Evolutionary conservation across 257 asterid genomes (phyloP), one percentile per base, ranked within the genome.

Genomic region (Ajuga chamaepitys): DNA sequence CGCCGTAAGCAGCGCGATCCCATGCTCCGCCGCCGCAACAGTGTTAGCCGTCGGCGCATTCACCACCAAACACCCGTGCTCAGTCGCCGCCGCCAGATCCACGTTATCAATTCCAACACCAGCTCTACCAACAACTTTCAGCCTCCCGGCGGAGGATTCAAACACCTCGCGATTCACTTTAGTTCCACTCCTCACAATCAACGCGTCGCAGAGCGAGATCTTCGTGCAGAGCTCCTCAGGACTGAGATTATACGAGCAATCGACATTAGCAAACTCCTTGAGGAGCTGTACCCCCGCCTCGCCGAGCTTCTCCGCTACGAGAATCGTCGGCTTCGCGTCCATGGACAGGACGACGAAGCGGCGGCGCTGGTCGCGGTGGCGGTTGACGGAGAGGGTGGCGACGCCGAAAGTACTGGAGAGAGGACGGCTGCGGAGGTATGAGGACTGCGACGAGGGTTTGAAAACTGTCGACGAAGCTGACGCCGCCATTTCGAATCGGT

Each of bases 81-180:
- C 98, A 26, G 98, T 91, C 30, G 98, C 96, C 10, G 98, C 96
- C 17, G 86, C 89, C 81, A 91, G 95, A 91, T 91, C 98, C 81
- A 91, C 96, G 71, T 91, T 91, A 60, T 91, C 98, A 70, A 91
- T 88, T 25, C 96, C 96, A 2, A 91, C 98, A 25, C 98, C 96
- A 4, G 98, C 98, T 47, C 98, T 85, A 5, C 98, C 98, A 26
- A 91, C 97, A 17, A 91, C 98, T 75, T 85, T 91, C 63, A 91
- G 79, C 75, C 95, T 82, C 48, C 98, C 97, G 28, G 80, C 84
- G 26, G 98, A 88, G 3, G 95, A 83, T 61, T 91, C 98, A 22
- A 91, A 91, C 57, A 91, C 95, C 67, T 88, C 87, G 1, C 98
- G 94, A 64, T 72, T 80, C 47, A 91, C 98, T 50, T 88, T 91